Evolutionary conservation across 805 yeast genomes (phyloP).

Genomic region (Cyberlindnera bimundalis): DNA sequence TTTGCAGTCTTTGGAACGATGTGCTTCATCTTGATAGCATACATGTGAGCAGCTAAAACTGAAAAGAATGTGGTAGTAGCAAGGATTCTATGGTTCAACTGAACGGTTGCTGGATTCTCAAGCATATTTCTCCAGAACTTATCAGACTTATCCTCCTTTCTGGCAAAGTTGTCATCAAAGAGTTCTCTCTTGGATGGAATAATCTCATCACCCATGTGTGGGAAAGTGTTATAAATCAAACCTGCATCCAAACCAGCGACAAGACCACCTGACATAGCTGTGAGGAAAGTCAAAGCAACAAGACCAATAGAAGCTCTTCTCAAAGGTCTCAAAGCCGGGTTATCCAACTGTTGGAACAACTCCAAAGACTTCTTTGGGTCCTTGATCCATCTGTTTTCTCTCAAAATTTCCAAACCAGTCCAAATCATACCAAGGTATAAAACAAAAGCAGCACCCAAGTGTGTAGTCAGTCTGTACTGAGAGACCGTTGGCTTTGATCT

Average conservation of each 20-base stretch:
- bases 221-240: constrained; percentile 90
- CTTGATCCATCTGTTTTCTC: constrained; percentile 66
- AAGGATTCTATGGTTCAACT: constrained; percentile 80
- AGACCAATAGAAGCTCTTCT: constrained; percentile 55
- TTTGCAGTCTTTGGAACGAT: constrained; percentile 56
- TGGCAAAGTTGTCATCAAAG: constrained; percentile 68
- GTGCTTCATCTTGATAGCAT: constrained; percentile 51
- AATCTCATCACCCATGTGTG: constrained; percentile 88
- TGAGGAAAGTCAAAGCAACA: constrained; percentile 68
- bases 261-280: constrained; percentile 97
- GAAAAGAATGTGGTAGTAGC: constrained; percentile 80
- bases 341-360: constrained; percentile 55
- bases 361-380: constrained; percentile 57
- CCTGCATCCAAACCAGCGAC: constrained; percentile 99
- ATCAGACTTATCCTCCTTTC: constrained; percentile 66
- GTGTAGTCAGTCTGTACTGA: constrained; percentile 91
- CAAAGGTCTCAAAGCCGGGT: constrained; percentile 55
- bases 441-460: constrained; percentile 87
- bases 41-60: constrained; percentile 67
- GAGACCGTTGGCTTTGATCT: constrained; percentile 96
- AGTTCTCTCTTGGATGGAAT: constrained; percentile 77
- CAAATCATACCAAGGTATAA: constrained; percentile 86
- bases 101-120: constrained; percentile 96
- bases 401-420: constrained; percentile 81
- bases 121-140: constrained; percentile 87